Percentiles rank a stretch among this genome's conserved stretches.
Evolutionary conservation across 192 early-diverging fungal species (phyloP).

Genomic region (Coemansia sp.): DNA sequence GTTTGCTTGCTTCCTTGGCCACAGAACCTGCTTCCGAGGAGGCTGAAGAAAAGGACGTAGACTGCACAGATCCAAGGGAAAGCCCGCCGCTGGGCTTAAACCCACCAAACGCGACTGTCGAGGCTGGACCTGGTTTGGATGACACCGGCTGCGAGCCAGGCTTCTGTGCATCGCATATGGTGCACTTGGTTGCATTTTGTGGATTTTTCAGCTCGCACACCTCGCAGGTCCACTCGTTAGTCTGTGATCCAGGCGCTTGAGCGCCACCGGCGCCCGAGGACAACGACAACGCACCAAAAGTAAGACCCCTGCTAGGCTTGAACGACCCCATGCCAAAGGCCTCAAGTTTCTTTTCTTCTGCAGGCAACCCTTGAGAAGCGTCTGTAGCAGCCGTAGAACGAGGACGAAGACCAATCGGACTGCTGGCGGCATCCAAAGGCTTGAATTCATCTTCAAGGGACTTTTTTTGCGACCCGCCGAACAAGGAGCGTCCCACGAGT

Average conservation of each 20-base stretch:
- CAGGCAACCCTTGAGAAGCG: too few relatives aligned
- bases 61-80: background rate
- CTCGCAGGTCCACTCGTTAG: conserved; percentile 34
- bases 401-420: background rate
- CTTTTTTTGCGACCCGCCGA: background rate
- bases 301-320: conserved; percentile 19
- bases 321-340: background rate
- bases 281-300: background rate
- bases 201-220: conserved; percentile 34
- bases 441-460: background rate
- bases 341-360: background rate
- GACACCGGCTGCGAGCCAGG: conserved; percentile 10
- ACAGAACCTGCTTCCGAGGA: too few relatives aligned
- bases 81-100: background rate
- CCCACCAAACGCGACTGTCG: background rate
- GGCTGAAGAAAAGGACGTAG: too few relatives aligned
- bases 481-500: background rate
- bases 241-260: background rate
- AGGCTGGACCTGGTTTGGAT: background rate
- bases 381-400: background rate
- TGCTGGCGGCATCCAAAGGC: background rate
- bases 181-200: conserved; percentile 7
- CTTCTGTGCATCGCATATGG: conserved; percentile 29
- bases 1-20: too few relatives aligned
- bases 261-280: background rate